Percentiles rank a stretch among this genome's conserved stretches.
phyloP scores from a whole-genome alignment of 768 basidiomycete species.

The Cystobasidium tubakii region DNA sequence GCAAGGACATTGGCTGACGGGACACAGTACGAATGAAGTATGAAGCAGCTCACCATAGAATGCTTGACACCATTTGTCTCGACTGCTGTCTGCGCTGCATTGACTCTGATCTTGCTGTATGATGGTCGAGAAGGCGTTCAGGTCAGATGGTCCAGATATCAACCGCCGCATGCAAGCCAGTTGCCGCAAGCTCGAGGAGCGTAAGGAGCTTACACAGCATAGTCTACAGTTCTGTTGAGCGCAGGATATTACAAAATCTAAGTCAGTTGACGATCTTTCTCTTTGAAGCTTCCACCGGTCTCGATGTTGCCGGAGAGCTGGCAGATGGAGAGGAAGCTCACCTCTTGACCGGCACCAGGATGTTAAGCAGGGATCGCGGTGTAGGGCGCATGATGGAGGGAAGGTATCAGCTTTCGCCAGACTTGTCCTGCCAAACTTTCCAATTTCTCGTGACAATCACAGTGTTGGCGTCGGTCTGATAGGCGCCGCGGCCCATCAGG shows the following conservation, averaged over 20 bases:
- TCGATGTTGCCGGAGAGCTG: neutral
- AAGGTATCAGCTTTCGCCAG: neutral
- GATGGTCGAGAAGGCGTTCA: neutral
- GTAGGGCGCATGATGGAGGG: constrained; percentile 65
- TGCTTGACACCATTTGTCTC: constrained; percentile 92
- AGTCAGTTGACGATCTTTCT: constrained; percentile 22
- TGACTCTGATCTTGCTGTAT: constrained; percentile 81
- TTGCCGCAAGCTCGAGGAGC: neutral
- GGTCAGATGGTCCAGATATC: neutral
- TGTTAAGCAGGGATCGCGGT: constrained; percentile 66
- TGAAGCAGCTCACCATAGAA: constrained; percentile 69
- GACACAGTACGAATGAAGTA: neutral
- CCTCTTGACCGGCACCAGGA: constrained; percentile 92
- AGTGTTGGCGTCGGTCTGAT: too few relatives aligned
- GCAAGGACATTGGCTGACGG: constrained; percentile 4
- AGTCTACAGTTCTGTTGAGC: constrained; percentile 72
- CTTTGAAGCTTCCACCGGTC: neutral
- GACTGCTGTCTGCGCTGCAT: constrained; percentile 86
- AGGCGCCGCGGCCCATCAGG: too few relatives aligned
- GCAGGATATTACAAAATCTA: neutral
- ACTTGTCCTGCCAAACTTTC: too few relatives aligned
- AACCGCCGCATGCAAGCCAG: neutral
- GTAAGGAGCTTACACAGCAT: constrained; percentile 61
- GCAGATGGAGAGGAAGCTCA: constrained; percentile 46
- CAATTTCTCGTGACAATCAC: too few relatives aligned